Evolutionary conservation across 225 moss, liverwort and hornwort genomes (phyloP).

Genomic region (Rhytidiadelphus loreus): DNA sequence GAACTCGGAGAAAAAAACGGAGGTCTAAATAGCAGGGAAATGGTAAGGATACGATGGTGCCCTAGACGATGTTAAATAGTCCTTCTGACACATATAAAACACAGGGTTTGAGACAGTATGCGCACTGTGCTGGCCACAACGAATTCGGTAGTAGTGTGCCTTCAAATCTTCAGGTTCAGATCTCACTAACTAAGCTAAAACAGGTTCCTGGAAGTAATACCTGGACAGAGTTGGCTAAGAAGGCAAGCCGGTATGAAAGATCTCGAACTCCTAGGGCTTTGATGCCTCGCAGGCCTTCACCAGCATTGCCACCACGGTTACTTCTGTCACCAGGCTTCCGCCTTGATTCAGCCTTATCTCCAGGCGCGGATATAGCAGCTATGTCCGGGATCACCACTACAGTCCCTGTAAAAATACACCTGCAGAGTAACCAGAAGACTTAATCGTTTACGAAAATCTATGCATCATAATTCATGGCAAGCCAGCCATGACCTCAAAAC

Average conservation of each 20-base stretch:
- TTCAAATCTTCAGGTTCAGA: not conserved
- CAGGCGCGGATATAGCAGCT: conserved; percentile 88
- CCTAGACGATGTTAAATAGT: not conserved
- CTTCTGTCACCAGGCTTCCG: conserved; percentile 63
- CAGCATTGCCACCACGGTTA: conserved; percentile 37
- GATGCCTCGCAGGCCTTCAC: conserved; percentile 87
- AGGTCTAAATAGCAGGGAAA: not conserved
- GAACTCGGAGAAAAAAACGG: not conserved
- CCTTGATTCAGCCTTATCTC: conserved; percentile 81
- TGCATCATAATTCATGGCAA: not conserved
- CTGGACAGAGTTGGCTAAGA: conserved; percentile 98
- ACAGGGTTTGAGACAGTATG: not conserved
- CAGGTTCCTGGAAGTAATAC: conserved; percentile 14
- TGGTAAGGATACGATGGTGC: not conserved
- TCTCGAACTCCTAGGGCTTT: conserved; percentile 94
- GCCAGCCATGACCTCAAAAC: not conserved
- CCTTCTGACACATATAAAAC: not conserved
- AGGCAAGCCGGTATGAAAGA: conserved; percentile 91
- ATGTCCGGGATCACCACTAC: conserved; percentile 95
- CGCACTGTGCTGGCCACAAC: not conserved
- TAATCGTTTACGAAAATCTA: not conserved
- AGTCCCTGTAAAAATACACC: conserved; percentile 93
- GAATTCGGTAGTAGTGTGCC: not conserved
- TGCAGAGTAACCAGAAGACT: conserved; percentile 10
- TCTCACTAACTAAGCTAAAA: not conserved